Evolutionary conservation across 1,139 yeast species (phyloP).

Genomic region (Suhomyces ambrosiae): DNA sequence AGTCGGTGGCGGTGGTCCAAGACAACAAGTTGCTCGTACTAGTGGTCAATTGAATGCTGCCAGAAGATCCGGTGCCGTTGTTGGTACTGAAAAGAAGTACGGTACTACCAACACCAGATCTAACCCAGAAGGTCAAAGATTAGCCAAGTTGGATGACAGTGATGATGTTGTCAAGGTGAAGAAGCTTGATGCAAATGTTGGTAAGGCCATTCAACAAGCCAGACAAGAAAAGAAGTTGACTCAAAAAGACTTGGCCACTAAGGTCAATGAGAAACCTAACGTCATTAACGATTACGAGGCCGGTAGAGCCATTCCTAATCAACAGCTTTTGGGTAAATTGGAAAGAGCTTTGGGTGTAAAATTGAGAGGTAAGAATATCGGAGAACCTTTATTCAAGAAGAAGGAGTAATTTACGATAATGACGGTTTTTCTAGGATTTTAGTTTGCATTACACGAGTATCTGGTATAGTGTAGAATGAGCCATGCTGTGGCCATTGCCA

Average conservation of each 20-base stretch:
- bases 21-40: constrained; percentile 80
- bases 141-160: constrained; percentile 89
- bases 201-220: constrained; percentile 82
- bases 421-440: constrained; percentile 9
- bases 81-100: constrained; percentile 92
- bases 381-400: constrained; percentile 82
- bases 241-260: constrained; percentile 95
- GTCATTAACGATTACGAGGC: constrained; percentile 96
- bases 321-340: constrained; percentile 87
- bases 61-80: constrained; percentile 84
- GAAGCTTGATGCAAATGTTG: constrained; percentile 81
- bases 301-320: constrained; percentile 95
- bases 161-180: constrained; percentile 94
- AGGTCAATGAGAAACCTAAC: constrained; percentile 92
- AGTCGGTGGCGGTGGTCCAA: constrained; percentile 86
- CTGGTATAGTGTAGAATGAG: background rate
- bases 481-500: no score
- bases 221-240: constrained; percentile 88
- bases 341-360: constrained; percentile 94
- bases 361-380: constrained; percentile 94
- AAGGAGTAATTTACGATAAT: constrained; percentile 31
- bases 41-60: constrained; percentile 86
- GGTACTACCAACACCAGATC: constrained; percentile 64
- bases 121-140: constrained; percentile 90
- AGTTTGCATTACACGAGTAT: constrained; percentile 12